Conservation (phyloP, 2,329 filamentous ascomycete species). For the Sporothrix mexicana region DNA sequence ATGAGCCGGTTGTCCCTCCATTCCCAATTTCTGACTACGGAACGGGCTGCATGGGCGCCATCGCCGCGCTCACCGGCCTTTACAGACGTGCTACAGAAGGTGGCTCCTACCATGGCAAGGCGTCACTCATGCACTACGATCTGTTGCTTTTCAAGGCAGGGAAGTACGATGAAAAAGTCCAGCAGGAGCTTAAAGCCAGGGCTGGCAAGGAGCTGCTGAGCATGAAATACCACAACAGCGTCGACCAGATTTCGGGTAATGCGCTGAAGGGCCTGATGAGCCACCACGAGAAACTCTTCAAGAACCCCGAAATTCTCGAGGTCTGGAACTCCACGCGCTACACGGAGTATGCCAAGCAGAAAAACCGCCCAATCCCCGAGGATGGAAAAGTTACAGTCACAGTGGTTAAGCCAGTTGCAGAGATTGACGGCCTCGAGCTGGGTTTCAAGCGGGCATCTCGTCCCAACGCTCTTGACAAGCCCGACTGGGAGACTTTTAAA, state of each 20-base stretch:
- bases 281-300: slow-evolving; percentile 61
- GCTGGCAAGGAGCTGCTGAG: slow-evolving; percentile 59
- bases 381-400: slow-evolving; percentile 47
- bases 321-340: slow-evolving; percentile 36
- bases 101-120: slow-evolving; percentile 69
- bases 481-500: slow-evolving; percentile 53
- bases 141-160: slow-evolving; percentile 67
- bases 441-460: slow-evolving; percentile 53
- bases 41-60: slow-evolving; percentile 73
- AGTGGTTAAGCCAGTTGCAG: slow-evolving; percentile 50
- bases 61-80: slow-evolving; percentile 68
- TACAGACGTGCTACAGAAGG: slow-evolving; percentile 66
- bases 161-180: slow-evolving; percentile 59
- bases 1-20: slow-evolving; percentile 69
- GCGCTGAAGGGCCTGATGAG: slow-evolving; percentile 61
- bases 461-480: slow-evolving; percentile 60
- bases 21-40: slow-evolving; percentile 71
- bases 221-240: slow-evolving; percentile 64
- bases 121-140: slow-evolving; percentile 71
- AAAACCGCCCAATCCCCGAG: not conserved
- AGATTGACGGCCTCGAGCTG: slow-evolving; percentile 51
- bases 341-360: too few relatives aligned
- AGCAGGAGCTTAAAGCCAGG: slow-evolving; percentile 54
- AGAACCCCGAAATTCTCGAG: slow-evolving; percentile 54
- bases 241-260: slow-evolving; percentile 67